A percentile compares a stretch with the other conserved stretches of the same genome.
phyloP scores from a whole-genome alignment of 2,329 filamentous ascomycete genomes.

The Botrytis elliptica region DNA sequence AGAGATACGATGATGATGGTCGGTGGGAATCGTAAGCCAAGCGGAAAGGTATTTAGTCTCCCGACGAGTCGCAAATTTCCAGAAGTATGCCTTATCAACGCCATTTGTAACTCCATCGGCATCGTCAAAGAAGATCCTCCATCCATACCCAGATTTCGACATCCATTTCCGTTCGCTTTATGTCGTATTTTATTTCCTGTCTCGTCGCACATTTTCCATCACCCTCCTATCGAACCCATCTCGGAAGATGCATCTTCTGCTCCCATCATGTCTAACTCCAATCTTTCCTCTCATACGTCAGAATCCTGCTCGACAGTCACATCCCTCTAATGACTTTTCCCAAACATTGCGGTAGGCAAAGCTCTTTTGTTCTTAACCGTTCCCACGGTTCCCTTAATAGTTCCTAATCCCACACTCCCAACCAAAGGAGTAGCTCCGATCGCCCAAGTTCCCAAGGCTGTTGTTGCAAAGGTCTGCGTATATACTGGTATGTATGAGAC shows the following conservation, averaged over 20 bases:
- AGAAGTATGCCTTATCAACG: not conserved
- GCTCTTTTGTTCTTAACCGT: slow-evolving; percentile 20
- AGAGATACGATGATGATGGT: not conserved
- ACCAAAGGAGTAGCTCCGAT: slow-evolving; percentile 31
- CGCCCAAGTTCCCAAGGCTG: slow-evolving; percentile 36
- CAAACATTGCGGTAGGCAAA: not conserved
- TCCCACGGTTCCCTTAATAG: slow-evolving; percentile 29
- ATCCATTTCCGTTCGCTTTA: not conserved
- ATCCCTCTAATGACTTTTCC: not conserved
- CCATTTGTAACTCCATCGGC: not conserved
- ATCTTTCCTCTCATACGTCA: not conserved
- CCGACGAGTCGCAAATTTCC: not conserved
- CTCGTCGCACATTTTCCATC: not conserved
- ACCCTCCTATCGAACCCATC: not conserved
- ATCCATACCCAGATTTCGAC: too few relatives aligned
- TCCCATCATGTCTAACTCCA: not conserved
- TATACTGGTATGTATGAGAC: slow-evolving; percentile 17
- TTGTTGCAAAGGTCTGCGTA: slow-evolving; percentile 37
- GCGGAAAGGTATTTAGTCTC: not conserved
- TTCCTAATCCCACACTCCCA: slow-evolving; percentile 35
- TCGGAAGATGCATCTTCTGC: not conserved
- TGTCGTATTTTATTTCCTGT: not conserved
- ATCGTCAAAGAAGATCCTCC: not conserved
- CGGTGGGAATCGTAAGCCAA: not conserved
- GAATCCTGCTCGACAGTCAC: too few relatives aligned